phyloP scores from a whole-genome alignment of 225 moss, liverwort and hornwort genomes.

The Climacium dendroides region DNA sequence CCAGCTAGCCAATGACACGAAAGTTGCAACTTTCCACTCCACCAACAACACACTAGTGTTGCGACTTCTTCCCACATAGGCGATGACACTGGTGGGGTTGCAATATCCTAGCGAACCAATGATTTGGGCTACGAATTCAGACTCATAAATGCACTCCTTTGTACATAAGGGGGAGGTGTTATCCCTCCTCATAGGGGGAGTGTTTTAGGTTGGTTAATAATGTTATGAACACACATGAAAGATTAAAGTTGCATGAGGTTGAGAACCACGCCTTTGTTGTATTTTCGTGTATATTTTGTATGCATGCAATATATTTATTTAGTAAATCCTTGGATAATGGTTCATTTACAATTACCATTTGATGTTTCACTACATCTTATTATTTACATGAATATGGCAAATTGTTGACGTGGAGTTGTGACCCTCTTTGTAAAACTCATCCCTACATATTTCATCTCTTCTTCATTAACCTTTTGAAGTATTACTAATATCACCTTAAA shows the following conservation, averaged over 20 bases:
- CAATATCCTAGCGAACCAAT: not conserved
- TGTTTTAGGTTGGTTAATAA: not conserved
- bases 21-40: not conserved
- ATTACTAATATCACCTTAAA: not conserved
- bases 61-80: too few relatives aligned
- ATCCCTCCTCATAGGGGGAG: not conserved
- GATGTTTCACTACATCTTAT: not conserved
- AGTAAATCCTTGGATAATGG: not conserved
- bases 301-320: not conserved
- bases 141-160: not conserved
- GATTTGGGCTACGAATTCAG: not conserved
- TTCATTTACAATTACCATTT: not conserved
- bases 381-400: rapidly evolving
- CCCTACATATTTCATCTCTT: not conserved
- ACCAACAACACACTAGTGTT: not conserved
- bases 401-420: not conserved
- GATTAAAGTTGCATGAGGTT: not conserved
- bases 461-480: not conserved
- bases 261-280: not conserved
- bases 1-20: too few relatives aligned
- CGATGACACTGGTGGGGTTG: too few relatives aligned
- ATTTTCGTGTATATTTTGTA: too few relatives aligned
- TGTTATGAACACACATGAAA: not conserved
- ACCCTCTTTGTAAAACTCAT: not conserved
- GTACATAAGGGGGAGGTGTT: too few relatives aligned